These are phyloP conservation scores for Zygoascus bituminiphila DNA, from an alignment of 805 yeast species.

Conservation along the genomic window DNA sequence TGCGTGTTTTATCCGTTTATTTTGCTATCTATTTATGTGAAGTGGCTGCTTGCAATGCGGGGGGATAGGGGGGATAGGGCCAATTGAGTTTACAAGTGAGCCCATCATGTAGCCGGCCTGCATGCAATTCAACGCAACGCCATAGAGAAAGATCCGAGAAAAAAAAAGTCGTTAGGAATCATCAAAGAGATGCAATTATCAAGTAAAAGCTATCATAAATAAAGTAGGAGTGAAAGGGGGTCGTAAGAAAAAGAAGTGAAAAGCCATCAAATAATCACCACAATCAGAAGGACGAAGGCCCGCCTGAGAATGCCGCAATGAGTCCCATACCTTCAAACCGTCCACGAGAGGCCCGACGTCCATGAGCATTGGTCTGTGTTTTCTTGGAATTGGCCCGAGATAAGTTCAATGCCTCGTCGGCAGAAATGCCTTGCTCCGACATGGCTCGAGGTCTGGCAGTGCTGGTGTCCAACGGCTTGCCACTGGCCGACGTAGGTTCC, in stretches of 20 bases:
- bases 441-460: background rate
- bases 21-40: too few species aligned
- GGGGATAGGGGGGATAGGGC: too few species aligned
- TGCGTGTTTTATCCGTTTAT: too few species aligned
- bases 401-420: slow-evolving; percentile 32
- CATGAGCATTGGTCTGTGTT: slow-evolving; percentile 1
- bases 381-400: slow-evolving; percentile 22
- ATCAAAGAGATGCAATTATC: background rate
- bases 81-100: too few species aligned
- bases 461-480: background rate
- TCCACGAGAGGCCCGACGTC: slow-evolving; percentile 8
- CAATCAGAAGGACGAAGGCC: slow-evolving; percentile 21
- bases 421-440: slow-evolving; percentile 14
- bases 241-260: background rate
- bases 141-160: too few species aligned
- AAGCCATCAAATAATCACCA: too few species aligned
- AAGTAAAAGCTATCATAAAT: background rate
- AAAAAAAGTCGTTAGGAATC: too few species aligned
- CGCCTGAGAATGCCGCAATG: slow-evolving; percentile 32
- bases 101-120: too few species aligned
- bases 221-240: background rate
- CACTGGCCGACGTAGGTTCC: background rate
- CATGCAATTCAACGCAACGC: too few species aligned
- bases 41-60: too few species aligned
- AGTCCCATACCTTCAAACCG: slow-evolving; percentile 28